Conservation (phyloP, 2,329 filamentous ascomycete species). For the Westerdykella ornata region DNA sequence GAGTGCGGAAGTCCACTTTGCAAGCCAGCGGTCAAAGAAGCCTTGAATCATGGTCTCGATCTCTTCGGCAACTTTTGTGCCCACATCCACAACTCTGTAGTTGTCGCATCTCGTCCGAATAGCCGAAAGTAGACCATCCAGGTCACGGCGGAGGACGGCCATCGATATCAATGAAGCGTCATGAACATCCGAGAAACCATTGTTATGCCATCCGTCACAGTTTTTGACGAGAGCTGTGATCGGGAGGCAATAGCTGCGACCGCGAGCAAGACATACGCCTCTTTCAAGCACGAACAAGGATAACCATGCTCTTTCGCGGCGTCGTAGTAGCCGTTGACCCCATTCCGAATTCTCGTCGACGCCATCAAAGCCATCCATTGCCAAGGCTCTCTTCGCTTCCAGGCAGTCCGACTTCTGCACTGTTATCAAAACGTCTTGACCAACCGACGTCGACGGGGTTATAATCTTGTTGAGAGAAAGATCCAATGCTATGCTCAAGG, state of each 20-base stretch:
- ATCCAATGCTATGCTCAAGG: conserved; percentile 62
- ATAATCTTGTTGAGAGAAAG: conserved; percentile 64
- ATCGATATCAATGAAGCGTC: conserved; percentile 68
- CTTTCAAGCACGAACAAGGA: conserved; percentile 66
- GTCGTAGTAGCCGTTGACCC: conserved; percentile 55
- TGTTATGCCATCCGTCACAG: conserved; percentile 64
- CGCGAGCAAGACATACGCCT: conserved; percentile 65
- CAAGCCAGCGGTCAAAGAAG: conserved; percentile 61
- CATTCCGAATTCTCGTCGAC: conserved; percentile 55
- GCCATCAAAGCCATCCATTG: conserved; percentile 61
- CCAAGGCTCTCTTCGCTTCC: conserved; percentile 58
- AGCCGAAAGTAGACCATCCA: conserved; percentile 54
- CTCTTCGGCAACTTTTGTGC: conserved; percentile 45
- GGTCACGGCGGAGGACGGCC: conserved; percentile 60
- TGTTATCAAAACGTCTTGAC: conserved; percentile 41
- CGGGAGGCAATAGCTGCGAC: conserved; percentile 61
- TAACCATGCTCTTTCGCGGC: conserved; percentile 64
- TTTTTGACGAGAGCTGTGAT: conserved; percentile 59
- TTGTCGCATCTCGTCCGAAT: conserved; percentile 56
- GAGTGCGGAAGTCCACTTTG: conserved; percentile 47
- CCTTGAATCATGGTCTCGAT: conserved; percentile 50
- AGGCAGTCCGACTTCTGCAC: conserved; percentile 62
- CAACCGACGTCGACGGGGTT: conserved; percentile 47
- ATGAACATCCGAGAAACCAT: conserved; percentile 56
- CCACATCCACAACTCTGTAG: conserved; percentile 47